Base-by-base conservation (phyloP, 208 protist species). In the Leishmania martiniquensis region DNA sequence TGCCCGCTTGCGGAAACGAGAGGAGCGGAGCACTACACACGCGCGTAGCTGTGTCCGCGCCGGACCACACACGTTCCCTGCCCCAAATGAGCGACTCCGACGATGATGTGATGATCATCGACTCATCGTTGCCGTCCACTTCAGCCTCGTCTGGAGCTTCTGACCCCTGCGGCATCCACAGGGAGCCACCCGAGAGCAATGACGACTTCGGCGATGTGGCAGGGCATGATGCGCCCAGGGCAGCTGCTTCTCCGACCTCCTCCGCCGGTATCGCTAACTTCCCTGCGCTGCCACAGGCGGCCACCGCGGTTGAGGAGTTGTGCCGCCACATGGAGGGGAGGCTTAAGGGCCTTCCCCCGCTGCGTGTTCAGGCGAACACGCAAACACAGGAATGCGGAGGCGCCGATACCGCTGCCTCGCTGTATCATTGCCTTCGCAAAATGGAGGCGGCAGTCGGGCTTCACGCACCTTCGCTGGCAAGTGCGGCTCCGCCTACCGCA, bases 101-200 rank as follows among this genome's bases (percentile, higher is more conserved):
- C 22, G 82, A 81, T 29, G 81, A 66, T 47, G 76, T 81, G n/a
- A 67, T 77, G 44, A 57, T 85, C 39, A 76, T 85, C 54, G 79
- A 83, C 79, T 83, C 79, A 6, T 75, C 79, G 45, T 75, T 69
- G 42, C 45, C 72, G 12, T 70, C 72, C 42, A 70, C 60, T 7
- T n/a, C 44, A 2, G 32, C 0, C 4, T 54, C 72, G 25, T 51
- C 65, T 5, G 13, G 47, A 47, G 10, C 45, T 63, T 29, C 20
- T 63, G 57, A 13, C 57, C 4, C 37, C 68, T 6, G 29, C 12
- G 68, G 68, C 29, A 54, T 32, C 10, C 5, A 34, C 1, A 22
- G 29, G 22, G 45, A 32, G 4, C n/a, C 54, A 10, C 63, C 49
- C 42, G 67, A 63, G 9, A 71, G 71, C 49, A 69, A 22, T 17